Percentiles rank a stretch among this genome's conserved stretches.
phyloP scores from a whole-genome alignment of 352 stramenopile species.

The Pseudoperonospora humuli region DNA sequence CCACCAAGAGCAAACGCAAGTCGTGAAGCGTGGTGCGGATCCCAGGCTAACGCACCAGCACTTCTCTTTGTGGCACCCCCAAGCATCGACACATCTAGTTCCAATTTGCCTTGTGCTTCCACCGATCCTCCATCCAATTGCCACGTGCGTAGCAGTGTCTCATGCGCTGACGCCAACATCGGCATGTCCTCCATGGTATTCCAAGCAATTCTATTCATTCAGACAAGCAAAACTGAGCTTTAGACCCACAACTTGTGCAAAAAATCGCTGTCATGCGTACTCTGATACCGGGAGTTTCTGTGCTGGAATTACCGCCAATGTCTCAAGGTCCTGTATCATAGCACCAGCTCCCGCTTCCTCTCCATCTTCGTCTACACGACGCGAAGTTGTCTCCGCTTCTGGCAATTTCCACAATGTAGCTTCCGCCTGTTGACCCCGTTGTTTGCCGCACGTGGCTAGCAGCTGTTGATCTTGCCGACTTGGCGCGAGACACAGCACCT shows the following conservation, averaged over 20 bases:
- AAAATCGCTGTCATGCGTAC: slow-evolving; percentile 13
- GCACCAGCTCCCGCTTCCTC: slow-evolving; percentile 1
- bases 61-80: slow-evolving; percentile 24
- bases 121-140: slow-evolving; percentile 29
- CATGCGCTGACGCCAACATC: slow-evolving; percentile 34
- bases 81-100: slow-evolving; percentile 45
- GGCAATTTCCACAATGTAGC: slow-evolving; percentile 50
- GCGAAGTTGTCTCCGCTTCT: slow-evolving; percentile 1
- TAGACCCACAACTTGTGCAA: neutral
- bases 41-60: slow-evolving; percentile 48
- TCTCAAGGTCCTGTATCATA: slow-evolving; percentile 13
- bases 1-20: slow-evolving; percentile 57
- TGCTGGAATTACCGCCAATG: slow-evolving; percentile 29
- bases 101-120: slow-evolving; percentile 31
- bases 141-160: slow-evolving; percentile 48
- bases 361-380: slow-evolving; percentile 1
- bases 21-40: slow-evolving; percentile 71
- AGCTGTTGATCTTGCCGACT: slow-evolving; percentile 42
- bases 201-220: slow-evolving; percentile 35
- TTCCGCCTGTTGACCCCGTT: slow-evolving; percentile 20
- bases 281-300: slow-evolving; percentile 41
- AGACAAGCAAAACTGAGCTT: neutral
- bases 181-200: slow-evolving; percentile 12
- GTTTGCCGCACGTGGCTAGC: slow-evolving; percentile 49
- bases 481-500: slow-evolving; percentile 43